Conservation (phyloP, 176 grass and related monocot species). For the Puya raimondii region DNA sequence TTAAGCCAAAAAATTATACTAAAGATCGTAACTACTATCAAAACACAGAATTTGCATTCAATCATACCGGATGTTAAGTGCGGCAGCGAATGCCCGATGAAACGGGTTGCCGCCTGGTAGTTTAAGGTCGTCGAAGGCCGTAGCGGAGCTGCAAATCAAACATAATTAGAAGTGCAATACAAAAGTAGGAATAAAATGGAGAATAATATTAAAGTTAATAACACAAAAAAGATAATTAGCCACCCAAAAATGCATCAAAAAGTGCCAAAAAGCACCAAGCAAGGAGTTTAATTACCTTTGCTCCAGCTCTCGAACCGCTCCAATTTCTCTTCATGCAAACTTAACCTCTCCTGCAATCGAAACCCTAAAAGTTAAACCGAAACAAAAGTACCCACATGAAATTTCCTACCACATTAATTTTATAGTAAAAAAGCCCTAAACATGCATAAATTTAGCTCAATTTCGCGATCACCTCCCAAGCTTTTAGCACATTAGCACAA, state of each 20-base stretch:
- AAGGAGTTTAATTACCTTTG: slow-evolving; percentile 41
- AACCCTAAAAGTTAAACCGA: not conserved
- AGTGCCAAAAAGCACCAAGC: not conserved
- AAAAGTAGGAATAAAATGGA: not conserved
- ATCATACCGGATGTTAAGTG: slow-evolving; percentile 62
- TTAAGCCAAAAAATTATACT: not conserved
- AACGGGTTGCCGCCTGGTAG: slow-evolving; percentile 69
- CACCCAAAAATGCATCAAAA: not conserved
- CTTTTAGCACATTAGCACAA: too few relatives aligned
- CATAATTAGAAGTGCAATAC: not conserved
- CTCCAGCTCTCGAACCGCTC: slow-evolving; percentile 61
- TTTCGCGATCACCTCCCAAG: too few relatives aligned
- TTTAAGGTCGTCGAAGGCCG: slow-evolving; percentile 61
- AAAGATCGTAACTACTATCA: not conserved
- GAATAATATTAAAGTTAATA: too few relatives aligned
- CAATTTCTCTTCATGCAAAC: slow-evolving; percentile 69
- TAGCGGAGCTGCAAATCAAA: slow-evolving; percentile 46
- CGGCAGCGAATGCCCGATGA: slow-evolving; percentile 65
- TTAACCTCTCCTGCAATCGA: slow-evolving; percentile 70
- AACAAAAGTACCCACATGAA: not conserved
- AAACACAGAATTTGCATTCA: slow-evolving; percentile 8
- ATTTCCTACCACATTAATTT: slow-evolving; percentile 1
- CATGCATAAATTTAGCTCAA: too few relatives aligned
- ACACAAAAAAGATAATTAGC: too few relatives aligned
- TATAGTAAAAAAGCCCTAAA: too few relatives aligned